Percentiles rank a stretch among this genome's conserved stretches.
These are phyloP conservation scores for Zygoascus biomembranicola DNA, from an alignment of 805 yeast species.

Conservation along the genomic window DNA sequence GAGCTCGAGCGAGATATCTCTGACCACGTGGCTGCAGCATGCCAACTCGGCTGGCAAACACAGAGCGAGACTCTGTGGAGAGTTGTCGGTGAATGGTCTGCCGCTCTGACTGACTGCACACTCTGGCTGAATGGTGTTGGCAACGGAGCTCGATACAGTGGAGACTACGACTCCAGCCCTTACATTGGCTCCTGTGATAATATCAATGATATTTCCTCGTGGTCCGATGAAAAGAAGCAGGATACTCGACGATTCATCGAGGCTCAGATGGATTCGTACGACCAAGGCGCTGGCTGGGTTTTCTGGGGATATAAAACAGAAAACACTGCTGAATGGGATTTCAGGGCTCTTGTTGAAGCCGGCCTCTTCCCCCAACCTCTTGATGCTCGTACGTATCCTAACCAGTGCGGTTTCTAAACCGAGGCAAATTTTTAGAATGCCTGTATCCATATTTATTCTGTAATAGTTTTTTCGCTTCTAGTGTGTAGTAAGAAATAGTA, in stretches of 20 bases:
- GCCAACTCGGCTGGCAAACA: constrained; percentile 41
- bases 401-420: constrained; percentile 45
- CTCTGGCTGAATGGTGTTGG: constrained; percentile 83
- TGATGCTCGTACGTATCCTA: constrained; percentile 54
- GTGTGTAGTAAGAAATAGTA: background rate
- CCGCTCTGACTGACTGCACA: constrained; percentile 88
- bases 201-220: constrained; percentile 39
- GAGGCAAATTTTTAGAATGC: background rate
- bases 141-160: constrained; percentile 75
- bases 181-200: constrained; percentile 57
- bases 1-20: constrained; percentile 54
- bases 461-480: background rate
- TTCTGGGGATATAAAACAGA: constrained; percentile 95
- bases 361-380: constrained; percentile 80
- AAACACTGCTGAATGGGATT: constrained; percentile 77
- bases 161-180: constrained; percentile 36
- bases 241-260: constrained; percentile 67
- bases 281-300: constrained; percentile 72
- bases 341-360: constrained; percentile 45
- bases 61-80: constrained; percentile 58
- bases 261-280: constrained; percentile 85
- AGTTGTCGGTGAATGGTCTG: constrained; percentile 82
- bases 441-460: background rate
- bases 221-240: constrained; percentile 50
- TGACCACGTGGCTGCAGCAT: constrained; percentile 50